These are phyloP conservation scores for Sporobolus alterniflorus DNA, from an alignment of 202 grass and related monocot genomes.

Conservation along the genomic window DNA sequence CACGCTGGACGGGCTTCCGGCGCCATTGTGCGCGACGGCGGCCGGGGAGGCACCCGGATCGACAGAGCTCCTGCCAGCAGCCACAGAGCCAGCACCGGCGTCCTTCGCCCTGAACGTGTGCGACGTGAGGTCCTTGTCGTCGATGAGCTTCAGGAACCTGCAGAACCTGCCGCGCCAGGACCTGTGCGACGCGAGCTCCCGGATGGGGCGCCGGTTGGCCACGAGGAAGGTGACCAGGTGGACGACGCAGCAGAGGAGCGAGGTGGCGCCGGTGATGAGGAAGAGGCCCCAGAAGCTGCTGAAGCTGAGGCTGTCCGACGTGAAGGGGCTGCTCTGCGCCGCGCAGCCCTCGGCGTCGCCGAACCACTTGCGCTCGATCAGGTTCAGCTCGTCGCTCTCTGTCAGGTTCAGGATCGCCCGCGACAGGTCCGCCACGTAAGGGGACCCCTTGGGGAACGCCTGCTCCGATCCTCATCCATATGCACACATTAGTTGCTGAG, in stretches of 20 bases:
- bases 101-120: slow-evolving; percentile 54
- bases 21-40: neutral
- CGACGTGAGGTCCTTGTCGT: slow-evolving; percentile 54
- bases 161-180: slow-evolving; percentile 32
- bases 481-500: neutral
- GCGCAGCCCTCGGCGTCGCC: slow-evolving; percentile 42
- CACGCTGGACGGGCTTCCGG: slow-evolving; percentile 33
- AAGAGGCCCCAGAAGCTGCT: slow-evolving; percentile 83
- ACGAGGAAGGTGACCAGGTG: slow-evolving; percentile 48
- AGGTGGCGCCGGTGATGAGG: slow-evolving; percentile 69
- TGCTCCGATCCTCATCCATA: neutral
- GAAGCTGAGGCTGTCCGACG: slow-evolving; percentile 53
- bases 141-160: slow-evolving; percentile 44
- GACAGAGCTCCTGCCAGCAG: neutral
- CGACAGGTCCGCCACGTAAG: slow-evolving; percentile 70
- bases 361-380: slow-evolving; percentile 76
- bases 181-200: neutral
- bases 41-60: neutral
- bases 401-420: slow-evolving; percentile 74
- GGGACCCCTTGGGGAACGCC: slow-evolving; percentile 78
- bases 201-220: slow-evolving; percentile 2
- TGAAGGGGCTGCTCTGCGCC: slow-evolving; percentile 43
- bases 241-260: slow-evolving; percentile 42
- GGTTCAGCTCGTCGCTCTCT: slow-evolving; percentile 51
- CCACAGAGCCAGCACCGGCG: neutral